Evolutionary conservation across 306 rosid genomes (phyloP).

Genomic region (Cercis canadensis): DNA sequence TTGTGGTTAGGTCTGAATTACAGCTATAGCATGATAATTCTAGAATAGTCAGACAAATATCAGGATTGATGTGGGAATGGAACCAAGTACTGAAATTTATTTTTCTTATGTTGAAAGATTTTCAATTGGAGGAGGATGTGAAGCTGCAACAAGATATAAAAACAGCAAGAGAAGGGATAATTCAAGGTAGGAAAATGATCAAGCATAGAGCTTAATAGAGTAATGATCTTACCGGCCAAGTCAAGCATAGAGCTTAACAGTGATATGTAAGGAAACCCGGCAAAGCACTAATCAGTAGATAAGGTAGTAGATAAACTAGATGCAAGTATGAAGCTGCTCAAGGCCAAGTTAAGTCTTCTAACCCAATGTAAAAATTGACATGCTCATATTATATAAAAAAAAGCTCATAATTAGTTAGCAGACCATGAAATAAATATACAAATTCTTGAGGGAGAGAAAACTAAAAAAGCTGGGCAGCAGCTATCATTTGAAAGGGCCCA

Average conservation of each 20-base stretch:
- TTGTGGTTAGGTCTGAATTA: too few relatives aligned
- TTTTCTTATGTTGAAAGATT: background rate
- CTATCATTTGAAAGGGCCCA: too few relatives aligned
- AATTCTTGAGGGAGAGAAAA: background rate
- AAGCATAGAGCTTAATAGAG: background rate
- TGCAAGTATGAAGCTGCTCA: background rate
- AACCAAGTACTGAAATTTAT: background rate
- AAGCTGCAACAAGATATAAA: background rate
- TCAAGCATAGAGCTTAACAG: too few relatives aligned
- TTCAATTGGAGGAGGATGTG: background rate
- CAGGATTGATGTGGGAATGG: background rate
- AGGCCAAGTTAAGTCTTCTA: too few relatives aligned
- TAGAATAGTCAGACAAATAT: background rate
- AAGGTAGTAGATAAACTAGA: background rate
- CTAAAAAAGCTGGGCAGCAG: too few relatives aligned
- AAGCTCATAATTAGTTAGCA: background rate
- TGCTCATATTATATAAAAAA: background rate
- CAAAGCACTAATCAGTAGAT: background rate
- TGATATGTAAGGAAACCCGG: conserved; percentile 9
- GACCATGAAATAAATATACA: background rate
- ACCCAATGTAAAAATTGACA: too few relatives aligned
- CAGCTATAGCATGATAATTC: too few relatives aligned
- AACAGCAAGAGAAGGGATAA: background rate
- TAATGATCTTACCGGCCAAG: background rate
- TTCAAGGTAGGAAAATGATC: background rate